These are phyloP conservation scores for Aspergillus costaricaensis DNA, from an alignment of 2,329 filamentous ascomycete species.

Conservation along the genomic window DNA sequence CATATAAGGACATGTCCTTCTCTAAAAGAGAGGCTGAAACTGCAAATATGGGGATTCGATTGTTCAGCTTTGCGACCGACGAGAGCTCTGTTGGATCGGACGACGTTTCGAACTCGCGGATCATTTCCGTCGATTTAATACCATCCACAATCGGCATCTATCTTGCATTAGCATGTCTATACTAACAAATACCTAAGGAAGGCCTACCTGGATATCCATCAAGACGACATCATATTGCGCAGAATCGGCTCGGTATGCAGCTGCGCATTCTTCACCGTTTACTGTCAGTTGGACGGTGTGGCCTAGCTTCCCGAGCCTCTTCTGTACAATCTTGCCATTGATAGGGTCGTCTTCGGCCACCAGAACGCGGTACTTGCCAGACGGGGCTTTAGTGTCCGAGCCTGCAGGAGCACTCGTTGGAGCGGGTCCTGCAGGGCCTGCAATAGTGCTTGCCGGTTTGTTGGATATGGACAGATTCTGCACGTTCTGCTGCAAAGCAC, in stretches of 20 bases:
- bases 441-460: background rate
- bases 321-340: constrained; percentile 81
- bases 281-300: constrained; percentile 72
- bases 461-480: background rate
- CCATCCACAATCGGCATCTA: constrained; percentile 97
- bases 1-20: constrained; percentile 66
- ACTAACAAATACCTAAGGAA: constrained; percentile 4
- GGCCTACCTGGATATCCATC: constrained; percentile 87
- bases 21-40: constrained; percentile 84
- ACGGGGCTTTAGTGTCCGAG: background rate
- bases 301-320: constrained; percentile 74
- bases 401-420: background rate
- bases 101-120: constrained; percentile 68
- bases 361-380: constrained; percentile 53
- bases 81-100: constrained; percentile 56
- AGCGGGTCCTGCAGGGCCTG: background rate
- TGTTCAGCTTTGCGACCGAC: constrained; percentile 59
- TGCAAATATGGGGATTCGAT: constrained; percentile 78
- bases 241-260: constrained; percentile 65
- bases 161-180: background rate
- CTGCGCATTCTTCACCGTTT: constrained; percentile 83
- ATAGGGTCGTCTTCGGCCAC: constrained; percentile 89
- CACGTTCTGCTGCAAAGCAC: background rate
- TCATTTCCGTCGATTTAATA: constrained; percentile 80
- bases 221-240: constrained; percentile 73